Base-by-base conservation (phyloP, 1,139 yeast species). In the Spathaspora jeffriesii region DNA sequence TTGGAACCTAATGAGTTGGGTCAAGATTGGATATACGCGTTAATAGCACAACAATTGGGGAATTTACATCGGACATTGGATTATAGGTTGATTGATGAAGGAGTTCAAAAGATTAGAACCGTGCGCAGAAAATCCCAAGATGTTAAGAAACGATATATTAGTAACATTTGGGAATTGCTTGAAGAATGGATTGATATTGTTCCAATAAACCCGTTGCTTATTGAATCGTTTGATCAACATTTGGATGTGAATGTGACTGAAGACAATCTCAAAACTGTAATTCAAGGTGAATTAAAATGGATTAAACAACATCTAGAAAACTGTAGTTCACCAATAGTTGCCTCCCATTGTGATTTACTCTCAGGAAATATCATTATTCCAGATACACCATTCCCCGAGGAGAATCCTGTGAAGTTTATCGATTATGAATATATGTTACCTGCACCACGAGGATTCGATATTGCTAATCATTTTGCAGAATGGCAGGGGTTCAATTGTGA, bases 401-500 rank as follows among this genome's bases (percentile, higher is more conserved):
- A 64, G 17, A 78, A 78, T 51, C 84, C 84, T 2, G 75, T 85
- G 15, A 75, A 82, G 23, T 86, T 88, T 58, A 88, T 88, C 45
- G 96, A 88, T 62, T 88, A 87, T 60, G 96, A 88, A 66, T 88
- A 88, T 60, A 83, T 88, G 78, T 74, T 85, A 58, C 88, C 88
- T 3, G 89, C 90, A 2, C 92, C 95, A 2, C 67, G 93, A 48
- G 93, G 89, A 0, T 88, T 86, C 61, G 96, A 88, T 61, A 81
- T 88, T 20, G 90, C 95, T n/a, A 88, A 88, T 61, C 95, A 88
- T 64, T 82, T 88, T 56, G 85, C 87, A 61, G 96, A 88, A 65
- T 88, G 93, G 93, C 95, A 88, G 61, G 96, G 96, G 1, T 86
- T 85, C 56, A 82, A 84, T 52, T 88, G 95, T 63, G 81, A 83